Evolutionary conservation across 2,329 filamentous ascomycete genomes (phyloP), one percentile per base, ranked within the genome.

Genomic region (Emergomyces africanus): DNA sequence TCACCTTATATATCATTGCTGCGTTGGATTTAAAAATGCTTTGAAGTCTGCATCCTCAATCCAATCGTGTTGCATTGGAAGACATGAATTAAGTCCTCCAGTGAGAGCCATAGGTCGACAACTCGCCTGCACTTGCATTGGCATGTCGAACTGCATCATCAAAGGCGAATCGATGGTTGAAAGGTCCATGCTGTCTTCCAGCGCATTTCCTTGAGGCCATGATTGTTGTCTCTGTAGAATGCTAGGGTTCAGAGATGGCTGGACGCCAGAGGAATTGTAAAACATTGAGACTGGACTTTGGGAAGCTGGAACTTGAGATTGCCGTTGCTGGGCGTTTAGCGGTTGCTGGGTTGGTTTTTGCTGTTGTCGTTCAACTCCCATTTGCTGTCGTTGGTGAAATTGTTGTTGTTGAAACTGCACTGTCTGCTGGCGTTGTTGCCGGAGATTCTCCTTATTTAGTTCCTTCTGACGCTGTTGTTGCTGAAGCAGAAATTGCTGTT

Each of bases 1-100:
- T n/a, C n/a, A n/a, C n/a, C n/a, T n/a, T n/a, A n/a, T 42, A 54
- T 54, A 39, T 54, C 51, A 54, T 54, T 37, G 33, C n/a, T 28
- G n/a, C 51, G 39, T 6, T 35, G 51, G 37, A 54, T 54, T 54
- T 9, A 54, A 28, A 42, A 54, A 54, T 23, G n/a, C 51, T 37
- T 54, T 42, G 12, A 39, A 54, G 51, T 54, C 37, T 5, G 37
- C 33, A 28, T 54, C 51, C 51, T 54, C 51, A 20, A 12, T 28
- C 51, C 51, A 54, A 30, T 54, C 51, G 3, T 37, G 51, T 20
- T 42, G 51, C 33, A 54, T 54, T 1, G 51, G 51, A 10, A 54
- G 28, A 54, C 51, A 54, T 25, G 51, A 54, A 54, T 54, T 54
- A 25, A 54, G 51, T 3, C 51, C 51, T 3, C 33, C 33, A 10